Evolutionary conservation across 805 yeast species (phyloP).

Genomic region (Starmerella bombi): DNA sequence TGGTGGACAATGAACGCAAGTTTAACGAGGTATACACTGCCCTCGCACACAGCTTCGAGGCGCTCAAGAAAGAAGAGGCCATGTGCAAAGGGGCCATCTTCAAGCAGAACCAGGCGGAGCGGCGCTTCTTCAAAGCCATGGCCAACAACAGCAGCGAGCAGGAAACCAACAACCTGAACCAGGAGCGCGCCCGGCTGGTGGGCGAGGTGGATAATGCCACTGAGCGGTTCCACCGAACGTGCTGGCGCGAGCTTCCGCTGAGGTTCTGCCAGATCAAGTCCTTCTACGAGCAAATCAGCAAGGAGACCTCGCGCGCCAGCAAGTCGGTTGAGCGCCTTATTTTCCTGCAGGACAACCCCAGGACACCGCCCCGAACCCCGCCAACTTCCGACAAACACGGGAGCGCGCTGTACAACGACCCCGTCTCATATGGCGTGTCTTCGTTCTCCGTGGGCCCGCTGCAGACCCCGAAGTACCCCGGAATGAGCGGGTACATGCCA

Average conservation of each 20-base stretch:
- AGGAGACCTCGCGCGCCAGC: background rate
- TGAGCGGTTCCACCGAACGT: background rate
- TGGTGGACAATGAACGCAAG: constrained; percentile 4
- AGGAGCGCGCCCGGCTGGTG: background rate
- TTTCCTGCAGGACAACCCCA: no score
- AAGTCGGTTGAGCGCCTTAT: background rate
- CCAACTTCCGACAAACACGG: no score
- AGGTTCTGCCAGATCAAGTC: constrained; percentile 3
- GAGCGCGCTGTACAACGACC: no score
- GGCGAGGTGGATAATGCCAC: constrained; percentile 3
- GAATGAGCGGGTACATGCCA: background rate
- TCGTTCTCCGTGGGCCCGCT: background rate
- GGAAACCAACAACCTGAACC: background rate
- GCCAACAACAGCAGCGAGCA: constrained; percentile 3
- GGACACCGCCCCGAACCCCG: no score
- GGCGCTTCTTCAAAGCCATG: constrained; percentile 16
- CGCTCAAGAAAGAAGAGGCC: constrained; percentile 18
- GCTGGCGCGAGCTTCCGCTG: constrained; percentile 8
- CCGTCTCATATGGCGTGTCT: no score
- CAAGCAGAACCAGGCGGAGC: constrained; percentile 13
- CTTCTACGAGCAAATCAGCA: background rate
- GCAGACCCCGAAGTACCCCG: background rate
- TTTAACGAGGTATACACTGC: constrained; percentile 2
- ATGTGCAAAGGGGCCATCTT: constrained; percentile 4
- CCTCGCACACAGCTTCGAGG: constrained; percentile 16